Evolutionary conservation across 257 asterid species (phyloP), one percentile per base, ranked within the genome.

Genomic region (Nicotiana noctiflora): DNA sequence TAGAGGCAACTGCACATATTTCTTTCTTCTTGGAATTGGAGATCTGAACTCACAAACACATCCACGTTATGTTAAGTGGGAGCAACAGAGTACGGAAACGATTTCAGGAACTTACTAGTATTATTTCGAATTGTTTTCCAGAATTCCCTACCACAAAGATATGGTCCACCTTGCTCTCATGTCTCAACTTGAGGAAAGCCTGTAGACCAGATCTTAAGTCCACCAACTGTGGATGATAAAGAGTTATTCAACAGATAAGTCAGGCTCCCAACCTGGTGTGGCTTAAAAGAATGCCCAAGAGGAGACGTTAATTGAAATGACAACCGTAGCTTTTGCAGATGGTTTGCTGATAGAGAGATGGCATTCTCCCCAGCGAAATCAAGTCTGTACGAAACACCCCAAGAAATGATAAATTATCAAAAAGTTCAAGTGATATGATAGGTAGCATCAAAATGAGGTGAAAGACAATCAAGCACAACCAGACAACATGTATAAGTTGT

Each of bases 131-230:
- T 82, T 89, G 92, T 78, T 90, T 90, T 83, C 92, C 92, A 5
- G 93, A 87, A 87, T 79, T 90, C 52, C 89, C 95, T 79, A 96
- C 93, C 84, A 94, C 88, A 84, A 96, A 96, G 81, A 96, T 88
- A 90, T 94, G 99, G 80, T 94, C 97, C 84, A 91, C 93, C 76
- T 94, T 94, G 84, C 91, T 94, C 83, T 90, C 98, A 79, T 96
- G 98, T 83, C 80, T 90, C 86, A 96, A 81, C 82, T 89, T 88
- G 85, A 96, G 88, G 88, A 94, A 94, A 81, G 92, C 98, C 99
- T 96, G 98, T 86, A 82, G 60, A 80, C 5, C 81, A 57, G 59
- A 15, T 31, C 64, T 27, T 78, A 78, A 78, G 31, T 70, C 70
- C 60, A 23, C 61, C 77, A 74, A 25, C 61, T 74, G 49, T 40